Base-by-base conservation (phyloP, 2,329 filamentous ascomycete species). In the Colletotrichum tropicicola region DNA sequence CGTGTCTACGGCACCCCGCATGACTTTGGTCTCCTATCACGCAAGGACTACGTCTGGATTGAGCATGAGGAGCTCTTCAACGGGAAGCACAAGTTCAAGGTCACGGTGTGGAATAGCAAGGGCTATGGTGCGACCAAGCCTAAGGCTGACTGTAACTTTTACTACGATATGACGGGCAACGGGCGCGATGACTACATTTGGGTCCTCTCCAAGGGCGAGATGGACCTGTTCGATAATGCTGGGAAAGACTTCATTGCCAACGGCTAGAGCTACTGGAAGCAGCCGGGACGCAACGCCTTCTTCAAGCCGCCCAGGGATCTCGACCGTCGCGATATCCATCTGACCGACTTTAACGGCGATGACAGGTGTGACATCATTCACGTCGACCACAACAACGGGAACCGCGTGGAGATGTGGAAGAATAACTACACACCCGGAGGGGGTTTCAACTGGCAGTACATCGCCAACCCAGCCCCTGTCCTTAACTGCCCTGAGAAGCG, bases 261-360 rank as follows among this genome's bases (percentile, higher is more conserved):
- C 21, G 60, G 64, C 51, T 56, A 60, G 51, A 55, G 65, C 58
- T 52, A 28, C 45, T 17, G 30, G 37, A 6, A n/a, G 6, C 35
- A 39, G 35, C 35, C 35, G 35, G 6, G 49, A 53, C 6, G 13
- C 25, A 0, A 44, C 15, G 0, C 32, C 15, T 35, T 56, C 27
- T 45, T 19, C 17, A 32, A 43, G 39, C 37, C 37, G 15, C 39
- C 53, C 13, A 21, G 23, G 0, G 35, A 30, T n/a, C 19, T 65
- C 27, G 64, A 75, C 54, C 70, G 75, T 4, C 69, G 72, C 6
- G 72, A 72, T 49, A 44, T 80, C 2, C 74, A 79, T 44, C 62
- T 79, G 6, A 70, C 68, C 2, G 78, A 80, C 64, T 79, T 74
- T 73, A 72, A 80, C 48, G 74, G 73, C 6, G 77, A 79, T 59